Base-by-base conservation (phyloP, 306 rosid genomes). In the Purshia tridentata region DNA sequence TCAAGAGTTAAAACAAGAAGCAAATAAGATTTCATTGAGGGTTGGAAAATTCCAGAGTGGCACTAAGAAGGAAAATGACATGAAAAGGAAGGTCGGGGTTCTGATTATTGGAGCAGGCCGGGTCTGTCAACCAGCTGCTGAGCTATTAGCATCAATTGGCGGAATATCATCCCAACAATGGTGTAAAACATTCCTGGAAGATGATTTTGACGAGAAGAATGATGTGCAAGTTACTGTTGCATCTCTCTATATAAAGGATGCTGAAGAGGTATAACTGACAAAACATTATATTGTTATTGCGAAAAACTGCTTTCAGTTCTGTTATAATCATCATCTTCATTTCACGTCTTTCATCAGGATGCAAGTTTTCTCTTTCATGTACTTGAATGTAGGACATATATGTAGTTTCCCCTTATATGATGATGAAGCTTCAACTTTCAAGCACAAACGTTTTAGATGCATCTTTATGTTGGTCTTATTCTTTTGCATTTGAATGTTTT, bases 21-120 rank as follows among this genome's bases (percentile, higher is more conserved):
- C 77, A 69, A 83, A 61, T 50, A 89, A 80, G 78, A 75, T 94
- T 69, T 85, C 87, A 52, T 69, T 94, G 65, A 86, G 68, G 77
- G 84, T 94, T 62, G 96, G 96, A 46, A 81, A 84, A 88, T 84
- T 86, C 54, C 86, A 81, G 63, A 80, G 49, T 58, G 80, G 66
- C 60, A 23, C 40, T 75, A 80, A 69, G 75, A 85, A 85, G 83
- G 88, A 70, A 77, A 55, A 78, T 69, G 77, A 65, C 56, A 11
- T 39, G 4, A 82, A 81, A 86, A 85, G 77, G 74, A 91, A 89
- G 88, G 76, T 83, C 42, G 78, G 84, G 37, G 92, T 91, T 85
- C 88, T 94, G 19, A 90, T 94, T 73, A 89, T 94, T 74, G 98
- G 98, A 20, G 98, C 98, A 11, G 98, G 98, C 23, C 84, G 97